Evolutionary conservation across 2,329 filamentous ascomycete species (phyloP).

Genomic region (Colletotrichum orchidophilum): DNA sequence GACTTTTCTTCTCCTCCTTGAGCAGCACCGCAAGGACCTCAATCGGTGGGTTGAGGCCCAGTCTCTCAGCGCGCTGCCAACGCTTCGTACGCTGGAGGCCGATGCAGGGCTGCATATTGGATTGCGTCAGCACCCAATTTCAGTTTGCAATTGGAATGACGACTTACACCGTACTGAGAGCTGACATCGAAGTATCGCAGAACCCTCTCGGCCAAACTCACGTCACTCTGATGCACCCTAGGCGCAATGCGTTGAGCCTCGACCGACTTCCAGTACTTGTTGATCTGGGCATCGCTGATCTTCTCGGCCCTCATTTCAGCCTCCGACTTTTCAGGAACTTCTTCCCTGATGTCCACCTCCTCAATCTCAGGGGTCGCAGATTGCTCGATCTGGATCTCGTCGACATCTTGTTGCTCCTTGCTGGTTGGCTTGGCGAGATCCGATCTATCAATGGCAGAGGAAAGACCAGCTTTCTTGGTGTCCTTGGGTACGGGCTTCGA

Average conservation of each 20-base stretch:
- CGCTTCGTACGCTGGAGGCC: conserved; percentile 83
- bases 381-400: conserved; percentile 36
- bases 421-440: conserved; percentile 36
- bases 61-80: conserved; percentile 84
- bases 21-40: conserved; percentile 89
- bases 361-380: conserved; percentile 39
- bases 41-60: conserved; percentile 88
- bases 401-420: conserved; percentile 33
- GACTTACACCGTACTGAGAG: conserved; percentile 89
- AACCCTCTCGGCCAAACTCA: conserved; percentile 83
- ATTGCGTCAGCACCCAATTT: neutral
- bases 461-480: conserved; percentile 51
- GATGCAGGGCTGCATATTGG: conserved; percentile 76
- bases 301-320: conserved; percentile 68
- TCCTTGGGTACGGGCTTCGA: conserved; percentile 62
- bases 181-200: conserved; percentile 92
- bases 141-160: neutral
- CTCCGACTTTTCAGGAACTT: conserved; percentile 54
- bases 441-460: conserved; percentile 40
- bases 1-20: conserved; percentile 69
- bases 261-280: conserved; percentile 79
- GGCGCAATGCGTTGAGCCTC: conserved; percentile 75
- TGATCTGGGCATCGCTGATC: conserved; percentile 74
- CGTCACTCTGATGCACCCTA: conserved; percentile 79
- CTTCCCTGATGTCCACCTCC: conserved; percentile 40